Evolutionary conservation across 83 land plant genomes (phyloP).

Genomic region (Isoetes engelmannii): DNA sequence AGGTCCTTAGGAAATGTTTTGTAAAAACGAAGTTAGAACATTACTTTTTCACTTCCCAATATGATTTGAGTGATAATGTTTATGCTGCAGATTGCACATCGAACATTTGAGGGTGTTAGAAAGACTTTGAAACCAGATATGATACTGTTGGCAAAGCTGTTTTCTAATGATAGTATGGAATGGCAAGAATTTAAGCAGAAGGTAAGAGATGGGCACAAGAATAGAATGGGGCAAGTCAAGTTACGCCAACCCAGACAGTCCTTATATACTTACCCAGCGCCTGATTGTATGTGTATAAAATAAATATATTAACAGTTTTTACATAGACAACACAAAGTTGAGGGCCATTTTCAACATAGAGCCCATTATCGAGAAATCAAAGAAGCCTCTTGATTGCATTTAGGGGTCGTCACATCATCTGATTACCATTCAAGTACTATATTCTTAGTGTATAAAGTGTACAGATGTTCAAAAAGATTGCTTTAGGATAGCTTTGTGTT

Average conservation of each 20-base stretch:
- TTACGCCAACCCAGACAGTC: slow-evolving; percentile 64
- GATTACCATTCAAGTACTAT: no score
- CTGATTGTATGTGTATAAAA: slow-evolving; percentile 80
- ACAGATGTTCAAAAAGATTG: no score
- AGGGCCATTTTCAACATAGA: no score
- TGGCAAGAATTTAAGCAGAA: slow-evolving; percentile 63
- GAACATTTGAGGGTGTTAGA: slow-evolving; percentile 59
- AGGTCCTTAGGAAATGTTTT: not conserved
- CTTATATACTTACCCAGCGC: slow-evolving; percentile 83
- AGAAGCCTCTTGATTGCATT: no score
- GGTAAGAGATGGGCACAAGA: slow-evolving; percentile 53
- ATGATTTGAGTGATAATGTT: not conserved
- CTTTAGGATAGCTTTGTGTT: no score
- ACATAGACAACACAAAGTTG: no score
- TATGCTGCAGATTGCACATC: slow-evolving; percentile 64
- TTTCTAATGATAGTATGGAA: slow-evolving; percentile 52
- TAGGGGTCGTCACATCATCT: no score
- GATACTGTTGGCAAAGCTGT: slow-evolving; percentile 59
- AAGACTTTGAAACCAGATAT: slow-evolving; percentile 72
- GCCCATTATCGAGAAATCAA: no score
- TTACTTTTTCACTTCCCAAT: slow-evolving; percentile 2
- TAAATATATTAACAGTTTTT: not conserved
- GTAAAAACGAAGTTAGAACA: slow-evolving; percentile 8
- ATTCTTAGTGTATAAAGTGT: no score
- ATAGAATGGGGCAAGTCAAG: slow-evolving; percentile 63